These are phyloP conservation scores for Paragyromitra xinjiangensis DNA, from an alignment of 495 filamentous ascomycete genomes.

Conservation along the genomic window DNA sequence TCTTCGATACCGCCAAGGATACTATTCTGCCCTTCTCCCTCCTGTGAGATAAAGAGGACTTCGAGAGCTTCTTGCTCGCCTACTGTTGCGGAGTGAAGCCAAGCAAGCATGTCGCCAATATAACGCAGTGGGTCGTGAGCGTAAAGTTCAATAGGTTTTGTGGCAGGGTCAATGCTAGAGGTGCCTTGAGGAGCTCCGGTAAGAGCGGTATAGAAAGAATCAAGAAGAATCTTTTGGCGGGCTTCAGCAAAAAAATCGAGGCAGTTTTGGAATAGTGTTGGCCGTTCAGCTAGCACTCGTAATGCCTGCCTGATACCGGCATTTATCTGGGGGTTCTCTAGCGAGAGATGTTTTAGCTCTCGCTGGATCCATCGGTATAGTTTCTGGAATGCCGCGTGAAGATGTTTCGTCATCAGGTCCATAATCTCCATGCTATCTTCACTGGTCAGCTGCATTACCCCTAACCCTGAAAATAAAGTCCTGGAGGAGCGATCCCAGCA, in stretches of 20 bases:
- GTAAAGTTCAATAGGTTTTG: constrained; percentile 92
- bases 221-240: constrained; percentile 83
- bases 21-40: constrained; percentile 69
- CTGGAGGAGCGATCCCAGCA: constrained; percentile 65
- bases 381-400: constrained; percentile 95
- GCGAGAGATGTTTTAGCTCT: constrained; percentile 89
- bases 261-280: constrained; percentile 89
- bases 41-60: constrained; percentile 86
- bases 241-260: constrained; percentile 94
- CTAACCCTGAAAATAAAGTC: constrained; percentile 17
- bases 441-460: constrained; percentile 35
- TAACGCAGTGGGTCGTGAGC: constrained; percentile 93
- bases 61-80: constrained; percentile 94
- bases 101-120: constrained; percentile 96
- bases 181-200: constrained; percentile 68
- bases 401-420: constrained; percentile 82
- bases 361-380: constrained; percentile 93
- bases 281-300: constrained; percentile 87
- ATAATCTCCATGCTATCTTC: constrained; percentile 71
- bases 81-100: constrained; percentile 92
- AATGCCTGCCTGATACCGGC: constrained; percentile 84
- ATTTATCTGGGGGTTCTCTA: constrained; percentile 94
- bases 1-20: constrained; percentile 72
- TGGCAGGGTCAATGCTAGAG: constrained; percentile 62
- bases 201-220: constrained; percentile 89